Conservation (phyloP, 139 green algal species). For the Chlorella sp. region DNA sequence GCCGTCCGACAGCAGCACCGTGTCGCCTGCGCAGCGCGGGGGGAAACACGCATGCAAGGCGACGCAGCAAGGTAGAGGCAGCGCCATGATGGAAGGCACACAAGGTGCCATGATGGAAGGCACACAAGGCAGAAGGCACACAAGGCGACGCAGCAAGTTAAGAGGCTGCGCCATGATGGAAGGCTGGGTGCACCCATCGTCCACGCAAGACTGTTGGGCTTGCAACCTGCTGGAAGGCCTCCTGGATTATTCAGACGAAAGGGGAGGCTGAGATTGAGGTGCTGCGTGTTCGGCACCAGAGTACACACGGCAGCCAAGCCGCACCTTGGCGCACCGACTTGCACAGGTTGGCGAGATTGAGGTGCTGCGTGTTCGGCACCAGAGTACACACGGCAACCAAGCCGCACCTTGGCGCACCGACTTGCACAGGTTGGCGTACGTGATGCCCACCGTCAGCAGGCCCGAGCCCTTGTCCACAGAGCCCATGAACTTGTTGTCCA, state of each 20-base stretch:
- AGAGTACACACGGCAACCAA: too few relatives aligned
- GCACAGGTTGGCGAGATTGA: constrained; percentile 25
- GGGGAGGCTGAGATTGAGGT: too few relatives aligned
- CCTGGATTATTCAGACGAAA: neutral
- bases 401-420: constrained; percentile 8
- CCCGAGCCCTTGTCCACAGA: neutral
- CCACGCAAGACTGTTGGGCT: neutral
- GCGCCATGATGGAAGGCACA: neutral
- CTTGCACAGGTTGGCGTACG: constrained; percentile 20
- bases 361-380: constrained; percentile 24
- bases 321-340: constrained; percentile 6
- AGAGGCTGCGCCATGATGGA: neutral
- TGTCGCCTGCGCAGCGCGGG: constrained; percentile 17
- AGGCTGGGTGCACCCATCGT: neutral
- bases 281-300: too few relatives aligned
- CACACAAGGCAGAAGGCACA: neutral
- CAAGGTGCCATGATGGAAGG: too few relatives aligned
- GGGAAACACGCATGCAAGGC: neutral
- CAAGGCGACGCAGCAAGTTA: too few relatives aligned
- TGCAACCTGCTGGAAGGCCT: neutral
- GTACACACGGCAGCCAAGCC: too few relatives aligned
- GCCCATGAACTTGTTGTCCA: neutral
- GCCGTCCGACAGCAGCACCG: constrained; percentile 45
- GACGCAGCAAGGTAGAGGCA: too few relatives aligned
- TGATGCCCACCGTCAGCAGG: constrained; percentile 21